Evolutionary conservation across 495 filamentous ascomycete species (phyloP).

Genomic region (Penicillium bialowiezense): DNA sequence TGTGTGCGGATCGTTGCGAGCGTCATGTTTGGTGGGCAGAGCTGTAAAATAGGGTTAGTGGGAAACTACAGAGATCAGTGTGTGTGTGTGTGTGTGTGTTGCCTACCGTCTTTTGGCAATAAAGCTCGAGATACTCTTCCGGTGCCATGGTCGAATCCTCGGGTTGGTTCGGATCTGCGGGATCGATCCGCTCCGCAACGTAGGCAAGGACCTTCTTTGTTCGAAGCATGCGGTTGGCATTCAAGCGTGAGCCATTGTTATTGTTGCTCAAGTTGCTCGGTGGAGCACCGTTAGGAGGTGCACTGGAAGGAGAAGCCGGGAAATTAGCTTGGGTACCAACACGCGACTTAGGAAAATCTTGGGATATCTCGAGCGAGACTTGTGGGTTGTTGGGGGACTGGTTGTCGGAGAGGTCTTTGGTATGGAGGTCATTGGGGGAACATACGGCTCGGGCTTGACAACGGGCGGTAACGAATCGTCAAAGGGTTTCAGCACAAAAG

Average conservation of each 20-base stretch:
- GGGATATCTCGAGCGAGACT: not conserved
- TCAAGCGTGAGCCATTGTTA: constrained; percentile 75
- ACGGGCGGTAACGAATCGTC: constrained; percentile 71
- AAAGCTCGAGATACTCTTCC: constrained; percentile 90
- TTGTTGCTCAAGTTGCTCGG: constrained; percentile 13
- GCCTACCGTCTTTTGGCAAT: constrained; percentile 86
- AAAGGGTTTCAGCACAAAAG: constrained; percentile 85
- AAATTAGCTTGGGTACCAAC: constrained; percentile 10
- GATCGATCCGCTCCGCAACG: constrained; percentile 86
- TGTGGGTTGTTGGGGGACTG: too few species aligned
- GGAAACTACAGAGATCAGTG: too few species aligned
- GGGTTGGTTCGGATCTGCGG: constrained; percentile 46
- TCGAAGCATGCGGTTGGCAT: constrained; percentile 94
- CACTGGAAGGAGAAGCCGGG: constrained; percentile 9
- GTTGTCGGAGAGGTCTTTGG: too few species aligned
- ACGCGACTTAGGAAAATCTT: too few species aligned
- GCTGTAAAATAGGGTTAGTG: constrained; percentile 30
- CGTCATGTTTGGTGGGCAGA: constrained; percentile 73
- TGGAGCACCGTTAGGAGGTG: constrained; percentile 20
- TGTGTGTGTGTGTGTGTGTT: too few species aligned
- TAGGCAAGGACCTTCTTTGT: constrained; percentile 94
- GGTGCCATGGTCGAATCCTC: constrained; percentile 65
- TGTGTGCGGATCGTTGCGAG: constrained; percentile 86
- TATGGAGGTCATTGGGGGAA: not conserved
- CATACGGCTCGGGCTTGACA: constrained; percentile 57